Conservation (phyloP, 495 filamentous ascomycete species). For the Neurospora tetrasperma region DNA sequence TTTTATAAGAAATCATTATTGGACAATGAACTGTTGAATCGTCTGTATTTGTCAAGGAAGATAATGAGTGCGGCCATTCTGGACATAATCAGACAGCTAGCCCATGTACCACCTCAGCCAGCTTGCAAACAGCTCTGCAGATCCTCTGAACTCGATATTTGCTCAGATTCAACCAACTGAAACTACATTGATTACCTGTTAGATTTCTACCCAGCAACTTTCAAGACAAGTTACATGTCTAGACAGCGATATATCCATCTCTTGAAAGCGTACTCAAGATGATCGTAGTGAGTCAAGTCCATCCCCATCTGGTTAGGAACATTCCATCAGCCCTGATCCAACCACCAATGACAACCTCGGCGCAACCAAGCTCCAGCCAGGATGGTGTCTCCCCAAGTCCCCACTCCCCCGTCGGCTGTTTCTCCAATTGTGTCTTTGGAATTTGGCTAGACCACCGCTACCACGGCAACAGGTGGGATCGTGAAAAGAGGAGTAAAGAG, state of each 20-base stretch:
- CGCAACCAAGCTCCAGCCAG: neutral
- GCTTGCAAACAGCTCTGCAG: too few species aligned
- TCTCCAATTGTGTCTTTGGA: neutral
- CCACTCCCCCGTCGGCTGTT: neutral
- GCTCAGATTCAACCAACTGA: neutral
- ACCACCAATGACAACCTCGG: neutral
- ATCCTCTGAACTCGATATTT: too few species aligned
- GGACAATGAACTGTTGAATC: too few species aligned
- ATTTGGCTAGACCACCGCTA: constrained; percentile 1
- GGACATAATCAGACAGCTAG: too few species aligned
- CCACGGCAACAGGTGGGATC: neutral
- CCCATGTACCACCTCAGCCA: too few species aligned
- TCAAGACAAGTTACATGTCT: neutral
- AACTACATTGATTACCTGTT: neutral
- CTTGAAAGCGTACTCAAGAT: neutral
- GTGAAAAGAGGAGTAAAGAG: constrained; percentile 1
- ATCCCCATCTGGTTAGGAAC: neutral
- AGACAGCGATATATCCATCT: neutral
- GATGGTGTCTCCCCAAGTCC: neutral
- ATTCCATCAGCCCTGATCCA: neutral
- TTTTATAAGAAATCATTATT: too few species aligned
- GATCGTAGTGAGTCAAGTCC: neutral
- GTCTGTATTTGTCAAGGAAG: too few species aligned
- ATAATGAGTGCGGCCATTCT: too few species aligned
- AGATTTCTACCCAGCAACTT: neutral